phyloP scores from a whole-genome alignment of 176 grass and related monocot genomes.

The Microstegium vimineum region DNA sequence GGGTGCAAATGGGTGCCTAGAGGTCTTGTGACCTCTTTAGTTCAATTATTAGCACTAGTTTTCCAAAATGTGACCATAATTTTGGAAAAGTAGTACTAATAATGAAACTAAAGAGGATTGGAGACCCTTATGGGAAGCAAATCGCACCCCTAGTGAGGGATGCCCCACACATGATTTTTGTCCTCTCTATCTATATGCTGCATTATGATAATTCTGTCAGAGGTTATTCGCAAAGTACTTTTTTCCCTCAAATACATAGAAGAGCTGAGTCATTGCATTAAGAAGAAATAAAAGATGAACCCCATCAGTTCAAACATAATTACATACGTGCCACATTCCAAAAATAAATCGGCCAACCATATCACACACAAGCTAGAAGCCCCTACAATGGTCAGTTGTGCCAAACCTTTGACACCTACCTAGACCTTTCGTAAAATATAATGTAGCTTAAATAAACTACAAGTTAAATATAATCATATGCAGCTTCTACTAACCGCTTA shows the following conservation, averaged over 20 bases:
- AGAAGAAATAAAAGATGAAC: background rate
- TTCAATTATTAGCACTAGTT: background rate
- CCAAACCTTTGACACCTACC: background rate
- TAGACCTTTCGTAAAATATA: background rate
- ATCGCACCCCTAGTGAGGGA: background rate
- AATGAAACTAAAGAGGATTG: background rate
- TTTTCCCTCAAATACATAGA: background rate
- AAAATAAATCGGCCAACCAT: background rate
- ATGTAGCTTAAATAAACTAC: background rate
- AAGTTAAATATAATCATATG: constrained; percentile 5
- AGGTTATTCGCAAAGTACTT: background rate
- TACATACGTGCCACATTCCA: background rate
- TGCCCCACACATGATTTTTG: background rate
- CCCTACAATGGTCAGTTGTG: background rate
- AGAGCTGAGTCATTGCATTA: background rate
- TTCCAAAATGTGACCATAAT: background rate
- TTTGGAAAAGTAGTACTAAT: background rate
- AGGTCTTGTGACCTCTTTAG: background rate
- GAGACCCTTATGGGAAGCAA: background rate
- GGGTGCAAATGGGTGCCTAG: background rate
- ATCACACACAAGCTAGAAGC: background rate
- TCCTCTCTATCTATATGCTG: background rate
- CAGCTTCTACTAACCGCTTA: constrained; percentile 4
- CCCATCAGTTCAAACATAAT: background rate
- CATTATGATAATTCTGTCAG: background rate